These are phyloP conservation scores for Drechmeria coniospora DNA, from an alignment of 2,329 filamentous ascomycete species.

Conservation along the genomic window DNA sequence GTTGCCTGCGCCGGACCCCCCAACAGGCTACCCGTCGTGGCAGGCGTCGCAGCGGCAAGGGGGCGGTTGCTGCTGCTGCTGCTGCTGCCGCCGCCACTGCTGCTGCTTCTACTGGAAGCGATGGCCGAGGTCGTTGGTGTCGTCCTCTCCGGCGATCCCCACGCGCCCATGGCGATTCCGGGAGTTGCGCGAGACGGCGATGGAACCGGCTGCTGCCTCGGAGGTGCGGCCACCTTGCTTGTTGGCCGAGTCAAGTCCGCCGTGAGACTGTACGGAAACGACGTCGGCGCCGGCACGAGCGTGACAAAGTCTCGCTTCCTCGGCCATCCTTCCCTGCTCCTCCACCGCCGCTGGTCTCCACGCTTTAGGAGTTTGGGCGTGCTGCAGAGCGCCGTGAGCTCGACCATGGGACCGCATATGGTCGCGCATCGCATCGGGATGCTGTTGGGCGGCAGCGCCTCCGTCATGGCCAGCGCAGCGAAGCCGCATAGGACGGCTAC, in stretches of 20 bases:
- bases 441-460: conserved; percentile 18
- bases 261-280: conserved; percentile 8
- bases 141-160: not conserved
- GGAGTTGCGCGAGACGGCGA: not conserved
- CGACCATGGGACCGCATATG: conserved; percentile 27
- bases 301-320: conserved; percentile 9
- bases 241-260: not conserved
- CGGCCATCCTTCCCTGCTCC: not conserved
- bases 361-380: too few species aligned
- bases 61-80: not conserved
- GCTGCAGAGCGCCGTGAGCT: conserved; percentile 22
- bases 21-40: not conserved
- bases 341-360: too few species aligned
- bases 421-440: conserved; percentile 23
- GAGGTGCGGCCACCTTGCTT: not conserved
- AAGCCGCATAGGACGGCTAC: conserved; percentile 15
- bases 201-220: not conserved
- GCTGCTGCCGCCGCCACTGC: not conserved
- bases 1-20: not conserved
- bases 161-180: not conserved
- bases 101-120: too few species aligned
- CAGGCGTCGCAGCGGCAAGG: conserved; percentile 1
- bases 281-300: conserved; percentile 16
- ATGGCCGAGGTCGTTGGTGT: too few species aligned
- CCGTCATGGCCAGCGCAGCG: conserved; percentile 12